Base-by-base conservation (phyloP, 306 rosid genomes). In the Lathyrus sativus region DNA sequence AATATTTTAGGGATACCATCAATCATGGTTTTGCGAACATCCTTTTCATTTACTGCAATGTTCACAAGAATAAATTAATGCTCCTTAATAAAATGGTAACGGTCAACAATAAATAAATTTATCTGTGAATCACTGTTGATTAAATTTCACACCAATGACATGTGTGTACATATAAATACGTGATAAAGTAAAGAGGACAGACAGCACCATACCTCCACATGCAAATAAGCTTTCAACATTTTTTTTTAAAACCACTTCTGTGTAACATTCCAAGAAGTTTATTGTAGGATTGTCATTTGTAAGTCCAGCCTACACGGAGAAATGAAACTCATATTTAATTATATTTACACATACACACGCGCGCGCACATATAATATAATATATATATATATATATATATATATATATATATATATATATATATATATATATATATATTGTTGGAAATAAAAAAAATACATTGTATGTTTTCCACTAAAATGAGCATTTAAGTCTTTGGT, bases 151-250 rank as follows among this genome's bases (percentile, higher is more conserved):
- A 49, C 19, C 68, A 11, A 75, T 46, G 70, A 67, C 56, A 66
- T 38, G 44, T 53, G 57, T 22, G 22, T 49, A 31, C 49, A 41
- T 41, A 37, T 51, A 66, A 68, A 78, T 51, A 17, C 14, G 17
- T 39, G n/a, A 35, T 26, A 43, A 61, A 11, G 31, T 55, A 67
- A 5, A 56, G 37, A 71, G 24, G 31, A 55, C 2, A 48, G 38
- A 67, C 53, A 15, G 53, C 26, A 50, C 17, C 60, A 29, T 60
- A 90, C 98, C 98, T 88, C 87, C 89, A 58, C 96, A 90, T 35
- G 96, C 96, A 86, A 88, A 93, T 62, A 93, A 76, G 76, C 86
- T 90, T 81, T 93, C 98, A 41, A 88, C 73, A 79, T 85, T 86
- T 75, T 76, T 79, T 55, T 78, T 84, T 38, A 93, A 83, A 63